Percentiles rank a stretch among this genome's conserved stretches.
phyloP scores from a whole-genome alignment of 176 grass and related monocot genomes.

The Juncus effusus region DNA sequence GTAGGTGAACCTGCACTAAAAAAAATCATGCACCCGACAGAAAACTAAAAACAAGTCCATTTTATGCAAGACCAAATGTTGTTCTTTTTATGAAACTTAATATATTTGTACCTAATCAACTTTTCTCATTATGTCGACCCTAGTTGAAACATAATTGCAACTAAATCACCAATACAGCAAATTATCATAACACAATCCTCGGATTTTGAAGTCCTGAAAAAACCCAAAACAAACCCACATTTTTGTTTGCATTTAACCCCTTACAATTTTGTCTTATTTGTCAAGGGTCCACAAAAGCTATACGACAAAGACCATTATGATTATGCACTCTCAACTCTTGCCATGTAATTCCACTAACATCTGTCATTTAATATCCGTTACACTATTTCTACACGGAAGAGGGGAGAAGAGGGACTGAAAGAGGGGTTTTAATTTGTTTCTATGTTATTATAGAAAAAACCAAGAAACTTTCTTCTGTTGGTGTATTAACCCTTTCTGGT shows the following conservation, averaged over 20 bases:
- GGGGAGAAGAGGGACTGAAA: neutral
- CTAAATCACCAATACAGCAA: slow-evolving; percentile 7
- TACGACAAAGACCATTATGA: neutral
- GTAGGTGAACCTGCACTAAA: slow-evolving; percentile 20
- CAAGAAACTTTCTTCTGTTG: neutral
- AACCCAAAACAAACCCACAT: slow-evolving; percentile 6
- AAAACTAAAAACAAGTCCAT: slow-evolving; percentile 20
- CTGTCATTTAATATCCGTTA: slow-evolving; percentile 9
- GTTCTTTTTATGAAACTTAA: neutral
- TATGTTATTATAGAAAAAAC: slow-evolving; percentile 16
- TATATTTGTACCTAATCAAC: slow-evolving; percentile 14
- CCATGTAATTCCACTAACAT: neutral
- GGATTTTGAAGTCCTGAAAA: neutral
- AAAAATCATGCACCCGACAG: slow-evolving; percentile 20
- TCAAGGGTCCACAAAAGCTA: neutral
- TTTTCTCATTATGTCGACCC: slow-evolving; percentile 1
- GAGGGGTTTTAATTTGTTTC: slow-evolving; percentile 7
- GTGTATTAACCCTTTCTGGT: neutral
- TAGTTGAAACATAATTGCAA: slow-evolving; percentile 23
- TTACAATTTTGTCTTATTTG: slow-evolving; percentile 1
- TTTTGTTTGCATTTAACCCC: neutral
- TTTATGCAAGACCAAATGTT: neutral
- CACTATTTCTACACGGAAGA: slow-evolving; percentile 2
- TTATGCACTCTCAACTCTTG: neutral
- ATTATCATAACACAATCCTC: slow-evolving; percentile 7